phyloP scores from a whole-genome alignment of 371 early-diverging fungal species.

The Paraphysoderma sedebokerense region DNA sequence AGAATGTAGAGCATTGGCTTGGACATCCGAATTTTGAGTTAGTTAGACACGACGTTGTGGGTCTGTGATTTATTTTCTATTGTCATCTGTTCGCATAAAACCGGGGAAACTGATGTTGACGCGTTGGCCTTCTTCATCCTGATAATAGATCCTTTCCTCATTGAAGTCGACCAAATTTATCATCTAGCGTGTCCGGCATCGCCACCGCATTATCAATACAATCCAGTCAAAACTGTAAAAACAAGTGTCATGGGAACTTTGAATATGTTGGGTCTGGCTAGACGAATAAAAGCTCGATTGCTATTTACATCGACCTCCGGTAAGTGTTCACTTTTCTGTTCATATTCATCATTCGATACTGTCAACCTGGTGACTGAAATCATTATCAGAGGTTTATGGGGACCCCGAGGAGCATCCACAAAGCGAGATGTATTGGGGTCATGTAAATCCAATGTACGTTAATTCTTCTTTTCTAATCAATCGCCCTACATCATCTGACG shows the following conservation, averaged over 20 bases:
- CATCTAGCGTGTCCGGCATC: conserved; percentile 51
- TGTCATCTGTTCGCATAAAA: too few relatives aligned
- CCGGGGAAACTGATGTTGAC: too few relatives aligned
- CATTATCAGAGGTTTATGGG: conserved; percentile 58
- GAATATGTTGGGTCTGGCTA: conserved; percentile 79
- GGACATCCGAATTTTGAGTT: conserved; percentile 75
- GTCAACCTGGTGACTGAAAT: not conserved
- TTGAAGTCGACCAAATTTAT: not conserved
- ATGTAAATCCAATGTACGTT: conserved; percentile 52
- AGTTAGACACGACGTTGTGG: conserved; percentile 68
- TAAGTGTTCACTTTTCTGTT: conserved; percentile 7
- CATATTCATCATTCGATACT: not conserved
- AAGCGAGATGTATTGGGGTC: conserved; percentile 69
- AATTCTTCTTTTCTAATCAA: conserved; percentile 17
- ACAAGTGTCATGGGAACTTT: conserved; percentile 75
- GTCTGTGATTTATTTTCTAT: too few relatives aligned
- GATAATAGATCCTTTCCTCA: too few relatives aligned
- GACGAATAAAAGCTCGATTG: conserved; percentile 61
- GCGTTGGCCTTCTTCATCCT: not conserved
- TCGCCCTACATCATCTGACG: too few relatives aligned
- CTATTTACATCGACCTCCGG: conserved; percentile 70
- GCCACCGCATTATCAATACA: conserved; percentile 77
- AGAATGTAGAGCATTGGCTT: conserved; percentile 63
- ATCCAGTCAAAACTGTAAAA: conserved; percentile 74
- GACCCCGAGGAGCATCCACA: conserved; percentile 82